Base-by-base conservation (phyloP, 2,329 filamentous ascomycete species). In the Dactylellina sp. region DNA sequence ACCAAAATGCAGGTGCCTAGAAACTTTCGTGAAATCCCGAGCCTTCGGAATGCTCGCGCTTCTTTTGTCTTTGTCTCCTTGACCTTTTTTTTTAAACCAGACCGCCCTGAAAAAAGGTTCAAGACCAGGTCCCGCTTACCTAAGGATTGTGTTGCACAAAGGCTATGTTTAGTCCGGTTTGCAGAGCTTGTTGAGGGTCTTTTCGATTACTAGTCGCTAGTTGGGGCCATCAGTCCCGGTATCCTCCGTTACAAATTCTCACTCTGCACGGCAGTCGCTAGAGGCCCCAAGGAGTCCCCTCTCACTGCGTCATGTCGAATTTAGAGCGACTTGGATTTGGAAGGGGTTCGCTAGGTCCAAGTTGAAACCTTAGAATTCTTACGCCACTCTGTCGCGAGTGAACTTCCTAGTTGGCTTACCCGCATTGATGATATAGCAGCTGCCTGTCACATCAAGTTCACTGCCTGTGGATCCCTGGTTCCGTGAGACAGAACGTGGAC, bases 401-500 rank as follows among this genome's bases (percentile, higher is more conserved):
- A 74, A 37, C 70, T 74, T 74, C 70, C 70, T 74, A 74, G 61
- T 74, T 74, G 22, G 61, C 70, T 74, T 66, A 66, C 70, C 49
- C 56, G 70, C 70, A 74, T 66, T 61, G 25, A 56, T 50, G 40
- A 62, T 37, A 39, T 24, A 32, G 60, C 53, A 40, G 55, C 61
- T 70, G 70, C 61, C 70, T 74, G 70, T 74, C 70, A 57, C 61
- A 52, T 61, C 49, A 28, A 65, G 18, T 18, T 18, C 39, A 60
- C 28, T 25, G 44, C 39, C 52, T 44, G 50, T 53, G 56, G 35
- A 52, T 53, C 50, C 61, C 35, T 59, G 44, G 37, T 18, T 39
- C 24, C n/a, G 57, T 61, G 70, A 61, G 61, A 64, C 60, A 59
- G 24, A 60, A 46, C 47, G 49, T 49, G 42, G 53, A 25, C 28